Conservation (phyloP, 768 basidiomycete genomes). For the Gymnopilus junonius region DNA sequence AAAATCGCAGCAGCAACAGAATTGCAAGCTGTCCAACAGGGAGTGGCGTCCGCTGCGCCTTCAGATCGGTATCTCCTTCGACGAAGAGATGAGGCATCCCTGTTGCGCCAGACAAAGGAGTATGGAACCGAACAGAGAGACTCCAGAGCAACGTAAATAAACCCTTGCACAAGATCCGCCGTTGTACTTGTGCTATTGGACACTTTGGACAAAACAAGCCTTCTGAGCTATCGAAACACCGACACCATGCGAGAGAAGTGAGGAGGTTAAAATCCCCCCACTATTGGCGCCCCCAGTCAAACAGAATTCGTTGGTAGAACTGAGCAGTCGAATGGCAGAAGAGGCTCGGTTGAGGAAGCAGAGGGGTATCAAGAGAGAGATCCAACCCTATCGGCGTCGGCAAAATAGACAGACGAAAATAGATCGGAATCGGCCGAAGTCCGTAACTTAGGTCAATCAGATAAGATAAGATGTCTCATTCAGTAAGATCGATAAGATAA, state of each 20-base stretch:
- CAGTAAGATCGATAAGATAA: slow-evolving; percentile 6
- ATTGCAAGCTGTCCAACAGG: slow-evolving; percentile 60
- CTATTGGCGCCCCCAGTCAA: neutral
- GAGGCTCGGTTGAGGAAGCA: slow-evolving; percentile 8
- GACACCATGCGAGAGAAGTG: neutral
- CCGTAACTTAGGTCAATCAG: slow-evolving; percentile 10
- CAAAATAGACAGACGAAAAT: neutral
- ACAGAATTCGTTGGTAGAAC: neutral
- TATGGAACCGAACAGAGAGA: neutral
- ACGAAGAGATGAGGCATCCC: neutral
- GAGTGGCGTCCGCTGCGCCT: slow-evolving; percentile 42
- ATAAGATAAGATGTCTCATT: slow-evolving; percentile 19
- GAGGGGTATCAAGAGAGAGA: neutral
- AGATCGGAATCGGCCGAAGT: neutral
- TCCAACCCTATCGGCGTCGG: too few relatives aligned
- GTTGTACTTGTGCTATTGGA: neutral
- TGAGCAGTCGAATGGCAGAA: slow-evolving; percentile 19
- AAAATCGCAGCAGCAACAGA: slow-evolving; percentile 59
- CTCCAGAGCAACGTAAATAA: neutral
- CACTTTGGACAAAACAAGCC: neutral
- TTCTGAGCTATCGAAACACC: neutral
- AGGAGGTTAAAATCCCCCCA: neutral
- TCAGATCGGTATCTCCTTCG: neutral
- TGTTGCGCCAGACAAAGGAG: neutral
- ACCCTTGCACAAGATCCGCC: neutral